These are phyloP conservation scores for Sicyos baderoa DNA, from an alignment of 306 rosid species.

Conservation along the genomic window DNA sequence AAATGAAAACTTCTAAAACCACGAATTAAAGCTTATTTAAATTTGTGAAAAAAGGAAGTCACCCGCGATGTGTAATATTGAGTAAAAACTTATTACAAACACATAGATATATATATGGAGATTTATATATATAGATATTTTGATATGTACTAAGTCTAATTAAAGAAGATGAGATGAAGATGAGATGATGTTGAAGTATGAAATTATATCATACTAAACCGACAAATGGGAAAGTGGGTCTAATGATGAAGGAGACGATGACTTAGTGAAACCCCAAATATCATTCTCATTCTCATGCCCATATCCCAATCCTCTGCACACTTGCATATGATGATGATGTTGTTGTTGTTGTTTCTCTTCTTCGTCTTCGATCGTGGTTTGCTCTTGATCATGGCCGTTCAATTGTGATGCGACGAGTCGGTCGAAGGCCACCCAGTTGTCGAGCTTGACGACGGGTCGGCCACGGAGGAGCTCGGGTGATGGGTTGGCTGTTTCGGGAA, in stretches of 20 bases:
- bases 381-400: conserved; percentile 39
- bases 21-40: neutral
- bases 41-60: neutral
- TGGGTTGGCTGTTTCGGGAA: conserved; percentile 26
- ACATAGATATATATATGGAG: conserved; percentile 1
- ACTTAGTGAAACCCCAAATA: conserved; percentile 38
- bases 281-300: conserved; percentile 31
- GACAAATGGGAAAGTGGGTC: conserved; percentile 56
- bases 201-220: conserved; percentile 24
- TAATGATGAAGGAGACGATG: conserved; percentile 32
- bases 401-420: conserved; percentile 50
- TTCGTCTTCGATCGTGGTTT: neutral
- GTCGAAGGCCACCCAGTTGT: conserved; percentile 45
- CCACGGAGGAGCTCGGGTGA: conserved; percentile 12
- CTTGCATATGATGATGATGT: conserved; percentile 23
- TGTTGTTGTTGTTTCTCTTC: conserved; percentile 4
- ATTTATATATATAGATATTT: neutral
- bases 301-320: conserved; percentile 28
- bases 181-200: conserved; percentile 4
- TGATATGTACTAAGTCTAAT: conserved; percentile 4
- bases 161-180: neutral
- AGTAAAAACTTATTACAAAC: conserved; percentile 1
- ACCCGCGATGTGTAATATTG: neutral
- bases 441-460: neutral
- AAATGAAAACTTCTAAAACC: too few relatives aligned